Conservation (phyloP, 768 basidiomycete genomes). For the Pleurotus ostreatus region DNA sequence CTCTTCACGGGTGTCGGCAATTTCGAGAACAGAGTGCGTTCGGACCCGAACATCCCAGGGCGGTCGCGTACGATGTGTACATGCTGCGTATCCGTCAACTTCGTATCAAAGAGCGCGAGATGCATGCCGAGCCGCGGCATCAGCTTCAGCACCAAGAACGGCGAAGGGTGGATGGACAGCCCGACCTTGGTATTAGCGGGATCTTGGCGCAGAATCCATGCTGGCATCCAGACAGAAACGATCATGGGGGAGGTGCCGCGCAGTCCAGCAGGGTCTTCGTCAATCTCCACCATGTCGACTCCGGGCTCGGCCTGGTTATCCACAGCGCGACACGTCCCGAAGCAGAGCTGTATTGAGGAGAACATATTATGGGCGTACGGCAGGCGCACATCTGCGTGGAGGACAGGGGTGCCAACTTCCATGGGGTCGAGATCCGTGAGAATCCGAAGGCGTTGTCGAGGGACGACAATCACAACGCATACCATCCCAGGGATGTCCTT, state of each 20-base stretch:
- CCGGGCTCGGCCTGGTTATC: constrained; percentile 7
- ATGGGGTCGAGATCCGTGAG: constrained; percentile 19
- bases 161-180: constrained; percentile 24
- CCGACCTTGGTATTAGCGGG: constrained; percentile 18
- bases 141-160: constrained; percentile 9
- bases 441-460: constrained; percentile 24
- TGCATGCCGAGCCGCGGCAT: constrained; percentile 21
- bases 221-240: constrained; percentile 29
- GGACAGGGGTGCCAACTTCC: constrained; percentile 25
- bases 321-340: constrained; percentile 22
- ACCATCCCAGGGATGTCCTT: constrained; percentile 26
- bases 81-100: constrained; percentile 21
- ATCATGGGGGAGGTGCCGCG: constrained; percentile 30
- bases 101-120: constrained; percentile 23
- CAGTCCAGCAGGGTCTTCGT: constrained; percentile 29
- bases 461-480: constrained; percentile 30
- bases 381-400: constrained; percentile 29
- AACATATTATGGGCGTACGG: constrained; percentile 25
- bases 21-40: not conserved
- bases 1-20: not conserved
- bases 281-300: constrained; percentile 17
- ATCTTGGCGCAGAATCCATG: constrained; percentile 24
- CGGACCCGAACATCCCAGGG: constrained; percentile 15
- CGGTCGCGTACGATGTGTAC: constrained; percentile 27
- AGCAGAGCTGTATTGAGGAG: constrained; percentile 26